Evolutionary conservation across 2,329 filamentous ascomycete genomes (phyloP).

Genomic region (Fusarium haematococcum): DNA sequence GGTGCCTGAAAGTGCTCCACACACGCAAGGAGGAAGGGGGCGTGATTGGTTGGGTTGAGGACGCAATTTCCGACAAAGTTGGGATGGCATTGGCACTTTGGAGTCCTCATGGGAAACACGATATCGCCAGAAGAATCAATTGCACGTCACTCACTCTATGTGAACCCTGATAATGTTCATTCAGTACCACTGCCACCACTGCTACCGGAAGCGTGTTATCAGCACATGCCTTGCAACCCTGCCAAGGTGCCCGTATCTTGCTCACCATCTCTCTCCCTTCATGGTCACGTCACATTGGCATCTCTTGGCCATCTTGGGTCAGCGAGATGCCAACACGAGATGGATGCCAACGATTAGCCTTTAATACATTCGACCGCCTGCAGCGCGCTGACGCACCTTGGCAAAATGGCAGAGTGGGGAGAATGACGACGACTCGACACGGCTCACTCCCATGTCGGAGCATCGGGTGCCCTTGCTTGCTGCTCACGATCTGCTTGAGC

Average conservation of each 20-base stretch:
- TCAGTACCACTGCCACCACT: neutral
- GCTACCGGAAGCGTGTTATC: neutral
- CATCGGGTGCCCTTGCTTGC: neutral
- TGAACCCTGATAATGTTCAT: neutral
- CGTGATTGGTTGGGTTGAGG: slow-evolving; percentile 26
- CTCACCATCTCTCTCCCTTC: neutral
- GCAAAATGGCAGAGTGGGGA: neutral
- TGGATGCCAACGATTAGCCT: neutral
- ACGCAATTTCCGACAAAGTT: slow-evolving; percentile 38
- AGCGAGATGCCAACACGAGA: neutral
- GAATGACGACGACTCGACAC: slow-evolving; percentile 6
- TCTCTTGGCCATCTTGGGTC: neutral
- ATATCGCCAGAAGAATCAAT: neutral
- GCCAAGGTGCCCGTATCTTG: neutral
- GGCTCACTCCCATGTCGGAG: neutral
- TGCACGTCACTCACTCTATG: neutral
- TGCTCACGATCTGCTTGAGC: neutral
- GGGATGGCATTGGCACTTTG: slow-evolving; percentile 2
- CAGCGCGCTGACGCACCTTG: neutral
- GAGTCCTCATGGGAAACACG: neutral
- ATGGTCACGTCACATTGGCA: neutral
- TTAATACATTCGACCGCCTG: neutral
- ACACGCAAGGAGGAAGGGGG: neutral
- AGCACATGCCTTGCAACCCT: neutral
- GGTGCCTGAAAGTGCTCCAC: slow-evolving; percentile 30